Evolutionary conservation across 108 stramenopile genomes (phyloP), one percentile per base, ranked within the genome.

Genomic region (Cylindrotheca fusiformis): DNA sequence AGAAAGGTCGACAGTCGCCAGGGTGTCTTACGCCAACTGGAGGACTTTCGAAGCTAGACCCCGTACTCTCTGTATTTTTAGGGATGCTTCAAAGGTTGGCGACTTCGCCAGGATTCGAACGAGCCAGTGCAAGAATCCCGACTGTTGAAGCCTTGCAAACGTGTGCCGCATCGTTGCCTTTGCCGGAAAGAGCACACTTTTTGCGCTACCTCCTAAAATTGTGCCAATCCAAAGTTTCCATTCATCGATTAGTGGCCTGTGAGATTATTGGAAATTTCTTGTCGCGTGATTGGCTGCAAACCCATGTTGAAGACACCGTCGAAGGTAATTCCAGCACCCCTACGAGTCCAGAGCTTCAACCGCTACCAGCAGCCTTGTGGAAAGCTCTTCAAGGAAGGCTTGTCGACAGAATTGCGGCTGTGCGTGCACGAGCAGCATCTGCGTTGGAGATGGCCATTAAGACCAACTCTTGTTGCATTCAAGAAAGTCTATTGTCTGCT

Each of bases 31-130:
- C 53, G 27, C 10, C 14, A 10, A 20, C 29, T 19, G 41, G 25
- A 32, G 52, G 21, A 24, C n/a, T 21, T 4, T 30, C 4, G 29
- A 61, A 67, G 26, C 68, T 67, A 17, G 51, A 74, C n/a, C 74
- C 74, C 20, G 53, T 87, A 1, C 62, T 79, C 1, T 74, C 65
- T n/a, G 74, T 78, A 0, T 57, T 91, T 48, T 53, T 91, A 20
- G 89, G 93, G 23, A 52, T 89, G 31, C 61, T 94, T 12, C 93
- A 94, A 44, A 87, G 82, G 30, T 61, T 94, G 17, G 70, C 90
- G 32, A 86, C 86, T 20, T 56, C 64, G 30, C 71, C 76, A 46
- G 87, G 80, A 8, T 59, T 91, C 30, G 89, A 94, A 51, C 55
- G 72, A 44, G 79, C 93, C 24, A 76, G 77, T 4, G 58, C 73